Conservation (phyloP, 306 rosid genomes). For the Citrullus mucosospermus region DNA sequence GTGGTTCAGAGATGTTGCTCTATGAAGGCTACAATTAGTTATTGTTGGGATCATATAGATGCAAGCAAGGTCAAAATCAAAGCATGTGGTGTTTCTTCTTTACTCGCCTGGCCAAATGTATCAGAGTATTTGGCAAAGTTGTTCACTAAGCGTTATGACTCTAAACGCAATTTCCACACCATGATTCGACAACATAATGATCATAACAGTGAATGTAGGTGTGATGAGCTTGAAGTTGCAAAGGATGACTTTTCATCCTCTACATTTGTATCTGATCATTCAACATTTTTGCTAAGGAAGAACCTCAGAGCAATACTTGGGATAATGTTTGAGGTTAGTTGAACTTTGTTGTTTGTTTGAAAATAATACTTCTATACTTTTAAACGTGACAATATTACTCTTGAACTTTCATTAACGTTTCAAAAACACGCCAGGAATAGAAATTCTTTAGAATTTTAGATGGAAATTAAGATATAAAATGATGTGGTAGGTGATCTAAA, state of each 20-base stretch:
- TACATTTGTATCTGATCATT: background rate
- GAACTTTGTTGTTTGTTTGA: too few relatives aligned
- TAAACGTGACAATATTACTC: too few relatives aligned
- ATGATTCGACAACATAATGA: too few relatives aligned
- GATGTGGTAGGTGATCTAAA: too few relatives aligned
- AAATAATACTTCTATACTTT: too few relatives aligned
- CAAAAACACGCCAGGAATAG: too few relatives aligned
- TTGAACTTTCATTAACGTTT: too few relatives aligned
- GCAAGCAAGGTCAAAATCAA: background rate
- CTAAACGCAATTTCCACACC: background rate
- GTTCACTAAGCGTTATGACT: background rate
- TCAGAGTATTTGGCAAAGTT: background rate
- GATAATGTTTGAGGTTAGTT: background rate
- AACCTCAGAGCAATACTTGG: background rate
- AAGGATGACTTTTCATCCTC: background rate
- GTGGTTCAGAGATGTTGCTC: background rate
- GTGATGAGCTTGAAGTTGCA: background rate
- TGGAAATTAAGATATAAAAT: too few relatives aligned
- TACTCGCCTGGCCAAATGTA: background rate
- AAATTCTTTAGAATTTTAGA: too few relatives aligned
- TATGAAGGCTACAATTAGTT: background rate
- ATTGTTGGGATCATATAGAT: background rate
- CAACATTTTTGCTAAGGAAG: background rate
- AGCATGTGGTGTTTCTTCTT: background rate
- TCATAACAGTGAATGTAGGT: background rate